These are phyloP conservation scores for Microthlaspi erraticum DNA, from an alignment of 345 rosid genomes.

Conservation along the genomic window DNA sequence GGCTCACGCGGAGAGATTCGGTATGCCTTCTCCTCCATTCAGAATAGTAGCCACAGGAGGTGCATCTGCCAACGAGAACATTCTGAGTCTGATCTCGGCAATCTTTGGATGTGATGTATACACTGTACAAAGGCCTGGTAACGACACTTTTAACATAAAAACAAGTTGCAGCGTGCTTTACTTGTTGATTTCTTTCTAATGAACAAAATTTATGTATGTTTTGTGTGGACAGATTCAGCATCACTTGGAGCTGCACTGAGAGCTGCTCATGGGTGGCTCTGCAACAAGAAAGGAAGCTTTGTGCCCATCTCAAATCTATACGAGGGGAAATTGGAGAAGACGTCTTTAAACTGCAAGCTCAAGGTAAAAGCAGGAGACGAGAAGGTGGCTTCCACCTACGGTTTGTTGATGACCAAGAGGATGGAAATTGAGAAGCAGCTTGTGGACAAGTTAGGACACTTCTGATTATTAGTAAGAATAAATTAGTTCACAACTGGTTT, in stretches of 20 bases:
- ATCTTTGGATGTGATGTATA: constrained; percentile 83
- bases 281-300: constrained; percentile 70
- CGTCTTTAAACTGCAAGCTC: constrained; percentile 74
- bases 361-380: constrained; percentile 57
- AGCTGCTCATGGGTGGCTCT: constrained; percentile 91
- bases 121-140: constrained; percentile 87
- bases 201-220: background rate
- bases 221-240: constrained; percentile 68
- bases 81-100: constrained; percentile 66
- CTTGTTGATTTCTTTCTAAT: background rate
- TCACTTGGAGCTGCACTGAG: constrained; percentile 93
- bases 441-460: constrained; percentile 69
- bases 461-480: constrained; percentile 32
- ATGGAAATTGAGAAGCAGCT: constrained; percentile 73
- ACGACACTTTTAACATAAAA: constrained; percentile 1
- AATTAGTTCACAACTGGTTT: no score
- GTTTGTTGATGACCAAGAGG: constrained; percentile 71
- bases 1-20: constrained; percentile 85
- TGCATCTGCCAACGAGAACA: constrained; percentile 78
- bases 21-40: constrained; percentile 86
- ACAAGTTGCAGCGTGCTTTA: constrained; percentile 17
- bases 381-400: constrained; percentile 56
- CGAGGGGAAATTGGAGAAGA: constrained; percentile 63
- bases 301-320: constrained; percentile 69
- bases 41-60: constrained; percentile 92